Base-by-base conservation (phyloP, 371 early-diverging fungal genomes). In the Mucor velutinosus region DNA sequence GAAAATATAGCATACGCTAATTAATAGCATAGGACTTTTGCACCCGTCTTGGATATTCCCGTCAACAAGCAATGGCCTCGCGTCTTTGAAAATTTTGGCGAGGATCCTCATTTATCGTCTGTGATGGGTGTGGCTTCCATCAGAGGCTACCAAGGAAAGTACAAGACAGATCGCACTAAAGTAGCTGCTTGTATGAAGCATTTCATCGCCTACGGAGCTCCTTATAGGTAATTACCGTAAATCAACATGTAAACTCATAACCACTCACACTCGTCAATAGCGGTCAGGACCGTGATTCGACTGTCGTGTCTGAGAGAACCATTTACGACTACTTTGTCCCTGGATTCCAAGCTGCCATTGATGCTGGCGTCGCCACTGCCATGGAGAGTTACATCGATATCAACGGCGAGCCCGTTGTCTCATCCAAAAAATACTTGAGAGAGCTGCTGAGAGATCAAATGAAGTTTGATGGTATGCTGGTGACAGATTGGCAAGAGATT, bases 31-130 rank as follows among this genome's bases (percentile, higher is more conserved):
- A 89, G 90, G 90, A 82, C 85, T 17, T 90, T 91, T 82, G 83
- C 86, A 0, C 91, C 91, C 0, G 81, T 90, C 17, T 69, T 88
- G 2, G 91, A 91, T 62, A 70, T 91, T 51, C 85, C 85, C 0
- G 85, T 85, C 23, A 86, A 84, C 60, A 90, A 90, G 74, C 84
- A 87, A 60, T 91, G 91, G 91, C 82, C 90, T 2, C 84, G 91
- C 14, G 85, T 85, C 1, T 91, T 86, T 67, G 90, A 91, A 64
- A 78, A 80, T 47, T 80, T 74, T 76, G 81, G 79, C 11, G 85
- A 85, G 65, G 90, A 91, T 45, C 89, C 91, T 11, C 78, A 80
- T 66, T 69, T 91, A 33, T 79, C 81, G 0, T 75, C 86, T 0
- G 67, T 77, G 47, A 82, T 91, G 86, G 88, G 86, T 3, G 64